A percentile compares a stretch with the other conserved stretches of the same genome.
Conservation (phyloP, 108 stramenopile species). For the Seminavis robusta region DNA sequence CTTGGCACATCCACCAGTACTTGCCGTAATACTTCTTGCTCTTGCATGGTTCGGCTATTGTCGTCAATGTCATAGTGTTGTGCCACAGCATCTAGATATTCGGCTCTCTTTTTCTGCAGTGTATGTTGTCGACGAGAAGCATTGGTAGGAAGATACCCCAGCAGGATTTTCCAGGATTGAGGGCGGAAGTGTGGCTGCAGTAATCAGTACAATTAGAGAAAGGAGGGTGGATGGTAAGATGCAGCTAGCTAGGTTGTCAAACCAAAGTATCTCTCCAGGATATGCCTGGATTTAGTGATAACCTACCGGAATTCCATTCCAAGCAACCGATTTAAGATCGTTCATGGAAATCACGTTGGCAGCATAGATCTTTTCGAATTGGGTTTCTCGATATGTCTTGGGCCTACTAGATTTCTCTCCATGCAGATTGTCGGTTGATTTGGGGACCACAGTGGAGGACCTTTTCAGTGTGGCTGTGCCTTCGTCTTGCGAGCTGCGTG, state of each 20-base stretch:
- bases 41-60: constrained; percentile 73
- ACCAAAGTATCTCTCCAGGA: not conserved
- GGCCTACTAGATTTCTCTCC: constrained; percentile 9
- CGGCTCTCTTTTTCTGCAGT: constrained; percentile 64
- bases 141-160: constrained; percentile 82
- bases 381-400: constrained; percentile 56
- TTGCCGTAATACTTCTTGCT: constrained; percentile 94
- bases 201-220: too few species aligned
- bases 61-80: constrained; percentile 88
- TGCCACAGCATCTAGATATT: constrained; percentile 77
- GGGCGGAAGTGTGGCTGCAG: constrained; percentile 53
- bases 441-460: too few species aligned
- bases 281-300: not conserved
- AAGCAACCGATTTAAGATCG: constrained; percentile 61
- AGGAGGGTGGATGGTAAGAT: not conserved
- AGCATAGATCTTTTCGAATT: constrained; percentile 54
- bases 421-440: constrained; percentile 1
- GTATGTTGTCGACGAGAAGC: constrained; percentile 49
- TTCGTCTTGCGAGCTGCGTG: too few species aligned
- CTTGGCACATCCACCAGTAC: constrained; percentile 97
- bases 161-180: constrained; percentile 70
- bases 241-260: too few species aligned
- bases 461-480: too few species aligned
- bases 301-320: constrained; percentile 82
- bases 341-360: constrained; percentile 54